Conservation (phyloP, 2,329 filamentous ascomycete species). For the Botryotinia calthae region DNA sequence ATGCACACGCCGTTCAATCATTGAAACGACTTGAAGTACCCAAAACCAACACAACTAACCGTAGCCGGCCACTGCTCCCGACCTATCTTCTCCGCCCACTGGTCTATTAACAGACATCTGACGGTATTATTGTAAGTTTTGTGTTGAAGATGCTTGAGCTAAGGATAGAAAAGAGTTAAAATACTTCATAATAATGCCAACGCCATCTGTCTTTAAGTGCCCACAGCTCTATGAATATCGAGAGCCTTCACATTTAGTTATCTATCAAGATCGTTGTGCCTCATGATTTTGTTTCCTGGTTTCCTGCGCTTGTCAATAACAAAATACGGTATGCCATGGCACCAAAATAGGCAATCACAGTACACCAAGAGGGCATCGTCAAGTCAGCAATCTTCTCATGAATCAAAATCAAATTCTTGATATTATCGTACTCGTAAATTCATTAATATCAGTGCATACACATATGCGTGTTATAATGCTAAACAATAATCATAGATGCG, state of each 20-base stretch:
- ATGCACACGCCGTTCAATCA: no score
- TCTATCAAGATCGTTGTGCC: neutral
- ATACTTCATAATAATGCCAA: neutral
- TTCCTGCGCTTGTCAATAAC: neutral
- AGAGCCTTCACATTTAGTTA: neutral
- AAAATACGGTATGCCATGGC: neutral
- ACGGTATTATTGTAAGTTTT: neutral
- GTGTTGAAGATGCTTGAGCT: neutral
- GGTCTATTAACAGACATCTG: accelerated
- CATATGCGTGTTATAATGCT: neutral
- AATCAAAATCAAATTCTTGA: neutral
- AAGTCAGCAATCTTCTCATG: neutral
- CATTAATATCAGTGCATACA: neutral
- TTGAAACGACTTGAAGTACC: no score
- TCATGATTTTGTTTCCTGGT: neutral
- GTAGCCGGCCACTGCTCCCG: no score
- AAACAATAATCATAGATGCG: neutral
- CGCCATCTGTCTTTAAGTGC: neutral
- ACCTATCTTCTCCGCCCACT: accelerated
- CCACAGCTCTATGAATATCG: neutral
- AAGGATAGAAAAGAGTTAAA: neutral
- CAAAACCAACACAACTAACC: neutral
- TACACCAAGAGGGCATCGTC: no score
- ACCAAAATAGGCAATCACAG: neutral
- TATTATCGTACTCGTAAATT: constrained; percentile 2